These are phyloP conservation scores for Linaria vulgaris DNA, from an alignment of 257 asterid genomes.

Conservation along the genomic window DNA sequence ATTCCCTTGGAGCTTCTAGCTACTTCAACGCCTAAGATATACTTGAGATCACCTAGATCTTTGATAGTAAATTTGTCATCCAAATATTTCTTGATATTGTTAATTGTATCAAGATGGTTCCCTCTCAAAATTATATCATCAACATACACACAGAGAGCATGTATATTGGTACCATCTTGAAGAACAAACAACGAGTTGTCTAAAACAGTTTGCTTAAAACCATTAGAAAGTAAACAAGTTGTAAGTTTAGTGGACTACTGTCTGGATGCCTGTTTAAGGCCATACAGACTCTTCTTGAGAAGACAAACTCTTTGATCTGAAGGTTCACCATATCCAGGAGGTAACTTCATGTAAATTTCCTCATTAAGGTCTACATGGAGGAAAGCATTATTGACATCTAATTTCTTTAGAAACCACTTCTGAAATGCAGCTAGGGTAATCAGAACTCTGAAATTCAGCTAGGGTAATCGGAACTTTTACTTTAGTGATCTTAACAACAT, in stretches of 20 bases:
- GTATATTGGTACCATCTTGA: too few relatives aligned
- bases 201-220: too few relatives aligned
- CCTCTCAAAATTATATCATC: not conserved
- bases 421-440: not conserved
- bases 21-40: not conserved
- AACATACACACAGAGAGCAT: not conserved
- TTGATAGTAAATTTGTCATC: not conserved
- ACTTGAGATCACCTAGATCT: not conserved
- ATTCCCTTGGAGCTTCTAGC: not conserved
- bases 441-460: not conserved
- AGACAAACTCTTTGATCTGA: too few relatives aligned
- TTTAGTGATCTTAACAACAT: not conserved
- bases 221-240: too few relatives aligned
- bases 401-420: not conserved
- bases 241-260: too few relatives aligned
- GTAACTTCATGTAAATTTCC: not conserved
- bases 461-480: too few relatives aligned
- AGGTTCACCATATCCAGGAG: not conserved
- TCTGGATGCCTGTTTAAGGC: too few relatives aligned
- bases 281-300: too few relatives aligned
- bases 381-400: not conserved
- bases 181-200: too few relatives aligned
- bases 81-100: not conserved
- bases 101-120: too few relatives aligned
- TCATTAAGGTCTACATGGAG: not conserved